phyloP scores from a whole-genome alignment of 768 basidiomycete species.

The Candolleomyces eurysporus region DNA sequence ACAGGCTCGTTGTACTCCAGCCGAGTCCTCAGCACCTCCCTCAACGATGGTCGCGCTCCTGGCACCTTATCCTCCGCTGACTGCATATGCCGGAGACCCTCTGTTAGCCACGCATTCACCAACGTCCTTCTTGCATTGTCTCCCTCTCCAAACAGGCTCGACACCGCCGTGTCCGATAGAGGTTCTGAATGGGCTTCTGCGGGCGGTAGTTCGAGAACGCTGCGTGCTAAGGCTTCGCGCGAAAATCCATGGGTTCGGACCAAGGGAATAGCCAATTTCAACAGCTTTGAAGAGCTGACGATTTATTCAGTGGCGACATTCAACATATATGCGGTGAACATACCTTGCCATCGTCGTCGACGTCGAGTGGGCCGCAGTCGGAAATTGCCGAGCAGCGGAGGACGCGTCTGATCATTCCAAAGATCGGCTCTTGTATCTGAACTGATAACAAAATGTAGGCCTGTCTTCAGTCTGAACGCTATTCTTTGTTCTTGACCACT shows the following conservation, averaged over 20 bases:
- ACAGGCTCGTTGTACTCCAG: slow-evolving; percentile 69
- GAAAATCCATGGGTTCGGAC: slow-evolving; percentile 72
- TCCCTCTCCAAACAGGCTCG: slow-evolving; percentile 70
- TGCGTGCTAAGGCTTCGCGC: slow-evolving; percentile 61
- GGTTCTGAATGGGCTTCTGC: slow-evolving; percentile 51
- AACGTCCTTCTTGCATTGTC: slow-evolving; percentile 63
- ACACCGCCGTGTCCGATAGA: slow-evolving; percentile 67
- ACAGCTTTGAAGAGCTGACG: slow-evolving; percentile 24
- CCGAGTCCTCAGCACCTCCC: slow-evolving; percentile 53
- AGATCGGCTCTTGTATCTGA: not conserved
- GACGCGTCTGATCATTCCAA: slow-evolving; percentile 8
- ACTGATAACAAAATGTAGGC: slow-evolving; percentile 2
- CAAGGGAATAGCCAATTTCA: slow-evolving; percentile 63
- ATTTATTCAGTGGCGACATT: not conserved
- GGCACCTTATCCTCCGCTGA: slow-evolving; percentile 10
- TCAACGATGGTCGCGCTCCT: slow-evolving; percentile 31
- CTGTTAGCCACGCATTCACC: slow-evolving; percentile 72
- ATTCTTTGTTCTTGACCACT: not conserved
- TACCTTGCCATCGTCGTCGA: slow-evolving; percentile 14
- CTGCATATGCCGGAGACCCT: slow-evolving; percentile 54
- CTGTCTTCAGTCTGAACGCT: not conserved
- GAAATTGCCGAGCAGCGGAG: slow-evolving; percentile 2
- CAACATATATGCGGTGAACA: not conserved
- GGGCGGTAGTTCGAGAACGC: slow-evolving; percentile 54
- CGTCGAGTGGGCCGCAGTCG: not conserved